phyloP scores from a whole-genome alignment of 2,329 filamentous ascomycete genomes.

The Raffaelea arxii region DNA sequence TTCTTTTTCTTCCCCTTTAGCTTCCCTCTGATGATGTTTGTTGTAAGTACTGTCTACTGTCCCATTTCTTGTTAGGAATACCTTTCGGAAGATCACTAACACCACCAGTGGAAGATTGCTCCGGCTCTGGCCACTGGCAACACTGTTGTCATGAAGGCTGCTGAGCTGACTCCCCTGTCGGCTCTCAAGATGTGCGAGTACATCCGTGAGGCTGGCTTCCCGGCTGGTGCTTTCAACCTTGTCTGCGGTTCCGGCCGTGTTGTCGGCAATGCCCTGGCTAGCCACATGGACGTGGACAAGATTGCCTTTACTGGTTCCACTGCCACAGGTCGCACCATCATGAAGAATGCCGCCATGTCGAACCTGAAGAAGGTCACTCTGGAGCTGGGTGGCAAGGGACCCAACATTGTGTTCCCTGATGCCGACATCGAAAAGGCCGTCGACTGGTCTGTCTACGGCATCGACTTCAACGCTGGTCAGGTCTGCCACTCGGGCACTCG shows the following conservation, averaged over 20 bases:
- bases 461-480: constrained; percentile 50
- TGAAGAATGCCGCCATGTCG: constrained; percentile 57
- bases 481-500: constrained; percentile 52
- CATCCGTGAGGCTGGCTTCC: constrained; percentile 64
- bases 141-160: constrained; percentile 53
- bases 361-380: constrained; percentile 53
- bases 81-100: too few species aligned
- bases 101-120: constrained; percentile 72
- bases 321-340: constrained; percentile 57
- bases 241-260: constrained; percentile 58
- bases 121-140: constrained; percentile 58
- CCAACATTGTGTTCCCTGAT: constrained; percentile 50
- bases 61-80: too few species aligned
- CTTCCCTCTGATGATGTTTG: constrained; percentile 66
- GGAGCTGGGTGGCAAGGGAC: constrained; percentile 55
- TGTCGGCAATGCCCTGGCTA: constrained; percentile 54
- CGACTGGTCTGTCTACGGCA: constrained; percentile 35
- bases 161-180: constrained; percentile 55
- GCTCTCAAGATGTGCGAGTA: constrained; percentile 54
- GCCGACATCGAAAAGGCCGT: constrained; percentile 54
- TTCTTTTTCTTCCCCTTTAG: too few species aligned
- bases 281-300: constrained; percentile 57
- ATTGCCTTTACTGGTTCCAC: constrained; percentile 65
- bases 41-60: too few species aligned
- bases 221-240: constrained; percentile 65